Base-by-base conservation (phyloP, 805 yeast species). In the Metschnikowia shivogae region DNA sequence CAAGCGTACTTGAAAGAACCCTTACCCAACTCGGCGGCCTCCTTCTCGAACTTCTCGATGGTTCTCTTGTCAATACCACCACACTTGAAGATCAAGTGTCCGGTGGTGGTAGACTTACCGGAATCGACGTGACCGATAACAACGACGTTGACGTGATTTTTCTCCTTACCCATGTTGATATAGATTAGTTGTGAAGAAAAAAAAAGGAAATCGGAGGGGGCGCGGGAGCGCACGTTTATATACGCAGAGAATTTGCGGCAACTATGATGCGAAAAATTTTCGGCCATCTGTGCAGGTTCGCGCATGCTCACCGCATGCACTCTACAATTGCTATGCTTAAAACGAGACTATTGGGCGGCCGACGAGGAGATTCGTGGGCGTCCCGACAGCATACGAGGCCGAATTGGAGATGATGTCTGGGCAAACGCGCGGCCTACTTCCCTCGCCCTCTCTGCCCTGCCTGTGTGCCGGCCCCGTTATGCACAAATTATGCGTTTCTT, bases 71-170 rank as follows among this genome's bases (percentile, higher is more conserved):
- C 97, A 67, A 88, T 88, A 85, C 95, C 97, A 86, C 97, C 97
- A 82, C 97, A 90, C 92, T 89, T 89, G 95, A 74, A 89, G 73
- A 90, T 90, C 79, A 90, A 86, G 85, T 90, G 97, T 78, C 97
- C 97, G 74, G 98, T 90, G 78, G 97, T 92, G 72, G 98, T 90
- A 59, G 97, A 92, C 81, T 87, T 86, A 67, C 74, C 74, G 68
- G 97, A 90, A 80, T 92, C 98, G 97, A 93, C 98, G 96, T 92
- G 98, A 79, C 98, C 99, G 77, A 92, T 92, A 74, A 93, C 98
- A 77, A 93, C 99, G 80, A 92, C 95, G 96, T 92, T 92, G 82
- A 92, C 55, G 55, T 52, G 53, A 39, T 48, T 34, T 47, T 51
- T 49, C 50, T 49, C 53, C 31, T 43, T 36, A 48, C 50, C 42